Percentiles rank a stretch among this genome's conserved stretches.
Conservation (phyloP, 202 grass and related monocot genomes). For the Musa balbisiana region DNA sequence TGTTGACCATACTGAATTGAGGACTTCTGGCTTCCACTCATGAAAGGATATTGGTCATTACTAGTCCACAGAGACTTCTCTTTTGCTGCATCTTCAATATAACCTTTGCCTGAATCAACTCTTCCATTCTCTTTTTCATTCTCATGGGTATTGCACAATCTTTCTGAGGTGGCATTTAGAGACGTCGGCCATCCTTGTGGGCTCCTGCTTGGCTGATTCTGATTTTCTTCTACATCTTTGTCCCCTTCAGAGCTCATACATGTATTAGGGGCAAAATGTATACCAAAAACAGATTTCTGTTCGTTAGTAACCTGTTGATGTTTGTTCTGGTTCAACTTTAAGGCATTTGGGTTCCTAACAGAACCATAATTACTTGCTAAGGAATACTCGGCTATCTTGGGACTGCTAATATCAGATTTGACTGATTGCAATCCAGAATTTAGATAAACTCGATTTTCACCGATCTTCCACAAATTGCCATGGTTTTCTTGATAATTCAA, state of each 20-base stretch:
- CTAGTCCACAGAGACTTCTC: slow-evolving; percentile 35
- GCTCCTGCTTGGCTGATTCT: slow-evolving; percentile 21
- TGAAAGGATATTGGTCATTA: slow-evolving; percentile 15
- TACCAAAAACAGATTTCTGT: slow-evolving; percentile 9
- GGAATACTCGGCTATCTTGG: slow-evolving; percentile 30
- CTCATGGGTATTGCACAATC: slow-evolving; percentile 33
- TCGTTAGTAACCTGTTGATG: slow-evolving; percentile 33
- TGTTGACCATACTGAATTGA: slow-evolving; percentile 44
- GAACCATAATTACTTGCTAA: slow-evolving; percentile 31
- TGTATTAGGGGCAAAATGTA: background rate
- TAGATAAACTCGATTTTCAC: slow-evolving; percentile 41
- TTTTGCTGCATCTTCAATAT: slow-evolving; percentile 32
- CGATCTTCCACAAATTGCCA: too few relatives aligned
- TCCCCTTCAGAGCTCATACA: slow-evolving; percentile 12
- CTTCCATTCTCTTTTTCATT: slow-evolving; percentile 47
- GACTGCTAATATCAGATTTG: slow-evolving; percentile 34
- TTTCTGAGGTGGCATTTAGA: slow-evolving; percentile 47
- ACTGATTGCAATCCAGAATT: slow-evolving; percentile 35
- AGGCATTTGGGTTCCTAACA: slow-evolving; percentile 3
- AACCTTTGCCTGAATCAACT: slow-evolving; percentile 34
- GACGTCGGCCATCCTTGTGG: slow-evolving; percentile 35
- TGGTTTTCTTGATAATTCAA: slow-evolving; percentile 27
- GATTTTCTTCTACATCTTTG: slow-evolving; percentile 57
- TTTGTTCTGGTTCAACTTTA: slow-evolving; percentile 37
- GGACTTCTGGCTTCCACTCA: slow-evolving; percentile 27